Base-by-base conservation (phyloP, 768 basidiomycete species). In the Fistulinella prunicolor region DNA sequence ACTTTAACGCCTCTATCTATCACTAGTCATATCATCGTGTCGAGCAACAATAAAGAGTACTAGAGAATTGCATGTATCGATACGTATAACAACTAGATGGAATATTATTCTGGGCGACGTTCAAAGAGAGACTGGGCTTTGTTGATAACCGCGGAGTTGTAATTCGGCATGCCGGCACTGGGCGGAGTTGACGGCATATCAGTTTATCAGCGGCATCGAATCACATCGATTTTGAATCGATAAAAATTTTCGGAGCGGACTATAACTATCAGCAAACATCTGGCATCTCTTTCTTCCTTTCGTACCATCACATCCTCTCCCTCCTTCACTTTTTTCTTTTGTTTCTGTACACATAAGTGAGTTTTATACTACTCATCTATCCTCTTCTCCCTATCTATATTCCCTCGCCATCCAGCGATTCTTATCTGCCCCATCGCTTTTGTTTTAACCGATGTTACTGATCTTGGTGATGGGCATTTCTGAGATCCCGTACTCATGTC, bases 171-270 rank as follows among this genome's bases (percentile, higher is more conserved):
- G 44, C 48, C 44, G 51, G 58, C 55, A 63, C 70, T 64, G 68
- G 56, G 55, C 69, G 62, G 70, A 73, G 76, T 77, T 72, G 72
- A 62, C 66, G 55, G 56, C 56, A 64, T 66, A 70, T 76, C 76
- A 77, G 65, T 73, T 73, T 73, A 64, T 65, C 63, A 75, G 70
- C 71, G 69, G 43, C 52, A 63, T 62, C 61, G 58, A 62, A 74
- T 79, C 74, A 76, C 69, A 80, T 78, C 74, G 79, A 82, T 80
- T 72, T 77, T 70, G 71, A 61, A 79, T 78, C 74, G 79, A 82
- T 81, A 76, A 81, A 82, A 78, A 71, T 68, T 78, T 78, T 78
- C 73, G 70, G 64, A 68, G 68, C 63, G 63, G 64, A 61, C 12
- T 82, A 80, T 80, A 81, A 81, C 74, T 77, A 77, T 77, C 67